Conservation (phyloP, 345 rosid species). For the Anacardium occidentale region DNA sequence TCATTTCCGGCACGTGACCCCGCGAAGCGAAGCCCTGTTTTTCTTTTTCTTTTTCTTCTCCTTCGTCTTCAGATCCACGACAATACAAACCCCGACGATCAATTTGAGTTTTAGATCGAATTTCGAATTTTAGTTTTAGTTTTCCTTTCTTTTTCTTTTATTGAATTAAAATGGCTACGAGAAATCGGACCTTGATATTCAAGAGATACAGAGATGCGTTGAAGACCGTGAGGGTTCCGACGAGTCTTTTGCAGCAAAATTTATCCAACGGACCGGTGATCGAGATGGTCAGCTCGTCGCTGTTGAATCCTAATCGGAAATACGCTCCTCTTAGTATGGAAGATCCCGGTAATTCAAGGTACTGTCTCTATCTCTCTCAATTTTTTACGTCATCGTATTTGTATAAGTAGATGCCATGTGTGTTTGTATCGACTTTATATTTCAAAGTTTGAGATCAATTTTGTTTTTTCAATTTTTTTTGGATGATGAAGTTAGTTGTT, state of each 20-base stretch:
- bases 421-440: background rate
- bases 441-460: background rate
- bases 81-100: background rate
- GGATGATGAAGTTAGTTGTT: background rate
- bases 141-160: background rate
- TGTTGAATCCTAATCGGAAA: conserved; percentile 57
- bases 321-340: conserved; percentile 88
- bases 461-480: background rate
- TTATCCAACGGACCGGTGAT: conserved; percentile 64
- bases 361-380: background rate
- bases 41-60: background rate
- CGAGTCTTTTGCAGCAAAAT: conserved; percentile 33
- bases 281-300: conserved; percentile 82
- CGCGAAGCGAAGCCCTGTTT: background rate
- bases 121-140: conserved; percentile 4
- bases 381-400: too few species aligned
- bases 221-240: conserved; percentile 79
- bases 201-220: conserved; percentile 81
- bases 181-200: conserved; percentile 70
- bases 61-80: conserved; percentile 29
- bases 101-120: conserved; percentile 12
- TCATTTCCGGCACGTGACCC: conserved; percentile 21
- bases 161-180: conserved; percentile 66
- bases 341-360: conserved; percentile 89
- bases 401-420: background rate